phyloP scores from a whole-genome alignment of 768 basidiomycete genomes.

The Tylopilus sp. region DNA sequence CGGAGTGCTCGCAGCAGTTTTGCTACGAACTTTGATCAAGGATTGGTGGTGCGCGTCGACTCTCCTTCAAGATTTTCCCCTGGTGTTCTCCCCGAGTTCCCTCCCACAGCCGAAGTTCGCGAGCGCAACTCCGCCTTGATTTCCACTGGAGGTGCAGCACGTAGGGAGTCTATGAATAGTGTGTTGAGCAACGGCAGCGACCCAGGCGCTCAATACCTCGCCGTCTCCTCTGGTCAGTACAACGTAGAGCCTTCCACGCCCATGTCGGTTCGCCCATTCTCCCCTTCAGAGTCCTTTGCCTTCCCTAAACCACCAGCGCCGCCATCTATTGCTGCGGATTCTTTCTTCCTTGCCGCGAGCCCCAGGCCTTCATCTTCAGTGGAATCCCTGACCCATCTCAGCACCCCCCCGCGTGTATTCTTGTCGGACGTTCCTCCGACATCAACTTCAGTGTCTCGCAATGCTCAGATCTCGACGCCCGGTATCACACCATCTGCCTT shows the following conservation, averaged over 20 bases:
- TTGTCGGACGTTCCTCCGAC: conserved; percentile 13
- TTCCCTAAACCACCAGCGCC: conserved; percentile 62
- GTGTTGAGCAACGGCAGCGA: conserved; percentile 36
- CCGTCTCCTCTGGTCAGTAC: conserved; percentile 24
- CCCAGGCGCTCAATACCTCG: conserved; percentile 38
- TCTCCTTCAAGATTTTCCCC: conserved; percentile 11
- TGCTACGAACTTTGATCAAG: conserved; percentile 56
- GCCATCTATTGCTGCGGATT: background rate
- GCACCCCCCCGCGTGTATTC: conserved; percentile 15
- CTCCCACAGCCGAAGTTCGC: conserved; percentile 56
- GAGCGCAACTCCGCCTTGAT: conserved; percentile 28
- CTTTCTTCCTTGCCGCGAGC: background rate
- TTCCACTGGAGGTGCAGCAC: conserved; percentile 22
- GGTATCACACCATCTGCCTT: background rate
- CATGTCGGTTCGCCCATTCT: conserved; percentile 64
- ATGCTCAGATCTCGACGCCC: conserved; percentile 3
- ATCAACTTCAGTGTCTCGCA: conserved; percentile 10
- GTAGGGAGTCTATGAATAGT: conserved; percentile 40
- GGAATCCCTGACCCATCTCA: conserved; percentile 17
- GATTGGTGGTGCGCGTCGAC: conserved; percentile 25
- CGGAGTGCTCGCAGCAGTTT: conserved; percentile 56
- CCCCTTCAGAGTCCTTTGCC: conserved; percentile 62
- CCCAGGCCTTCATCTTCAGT: conserved; percentile 9
- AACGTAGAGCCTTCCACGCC: conserved; percentile 36
- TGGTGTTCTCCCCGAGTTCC: conserved; percentile 36